A percentile compares a stretch with the other conserved stretches of the same genome.
Evolutionary conservation across 1,284 basidiomycete species (phyloP).

Genomic region (Pyrrhoderma noxium): DNA sequence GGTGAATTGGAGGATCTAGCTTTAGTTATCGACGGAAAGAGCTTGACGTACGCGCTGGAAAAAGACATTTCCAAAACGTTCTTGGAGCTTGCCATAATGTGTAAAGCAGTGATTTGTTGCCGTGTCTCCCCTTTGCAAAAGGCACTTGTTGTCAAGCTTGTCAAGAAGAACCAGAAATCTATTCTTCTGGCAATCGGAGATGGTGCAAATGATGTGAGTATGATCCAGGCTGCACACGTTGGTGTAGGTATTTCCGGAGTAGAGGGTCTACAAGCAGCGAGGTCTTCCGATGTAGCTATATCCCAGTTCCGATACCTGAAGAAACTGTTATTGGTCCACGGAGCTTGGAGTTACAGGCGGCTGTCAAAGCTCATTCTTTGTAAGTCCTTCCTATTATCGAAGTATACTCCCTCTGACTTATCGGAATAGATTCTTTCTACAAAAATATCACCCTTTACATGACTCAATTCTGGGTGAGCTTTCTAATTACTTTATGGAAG

Average conservation of each 20-base stretch:
- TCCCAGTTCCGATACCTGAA: slow-evolving; percentile 97
- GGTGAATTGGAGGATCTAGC: slow-evolving; percentile 95
- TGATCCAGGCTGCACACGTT: slow-evolving; percentile 96
- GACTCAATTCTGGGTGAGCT: slow-evolving; percentile 90
- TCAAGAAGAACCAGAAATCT: slow-evolving; percentile 92
- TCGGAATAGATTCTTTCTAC: slow-evolving; percentile 78
- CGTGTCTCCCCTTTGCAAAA: slow-evolving; percentile 98
- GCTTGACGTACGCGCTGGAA: slow-evolving; percentile 86
- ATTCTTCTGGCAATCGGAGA: slow-evolving; percentile 95
- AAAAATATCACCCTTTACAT: slow-evolving; percentile 97
- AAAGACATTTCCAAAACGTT: slow-evolving; percentile 88
- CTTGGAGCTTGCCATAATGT: slow-evolving; percentile 94
- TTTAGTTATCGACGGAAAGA: slow-evolving; percentile 97
- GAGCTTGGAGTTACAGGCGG: slow-evolving; percentile 96
- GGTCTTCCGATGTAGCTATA: slow-evolving; percentile 95
- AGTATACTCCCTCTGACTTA: background rate
- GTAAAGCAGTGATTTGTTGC: slow-evolving; percentile 97
- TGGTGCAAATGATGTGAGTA: slow-evolving; percentile 94
- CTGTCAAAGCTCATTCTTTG: slow-evolving; percentile 94
- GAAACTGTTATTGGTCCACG: slow-evolving; percentile 94
- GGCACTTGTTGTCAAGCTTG: slow-evolving; percentile 95
- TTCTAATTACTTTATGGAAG: background rate
- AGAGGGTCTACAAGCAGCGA: slow-evolving; percentile 96
- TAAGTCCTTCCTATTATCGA: slow-evolving; percentile 34
- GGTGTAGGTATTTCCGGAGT: slow-evolving; percentile 98